A percentile compares a stretch with the other conserved stretches of the same genome.
Conservation (phyloP, 108 stramenopile genomes). For the Nitzschia putrida region DNA sequence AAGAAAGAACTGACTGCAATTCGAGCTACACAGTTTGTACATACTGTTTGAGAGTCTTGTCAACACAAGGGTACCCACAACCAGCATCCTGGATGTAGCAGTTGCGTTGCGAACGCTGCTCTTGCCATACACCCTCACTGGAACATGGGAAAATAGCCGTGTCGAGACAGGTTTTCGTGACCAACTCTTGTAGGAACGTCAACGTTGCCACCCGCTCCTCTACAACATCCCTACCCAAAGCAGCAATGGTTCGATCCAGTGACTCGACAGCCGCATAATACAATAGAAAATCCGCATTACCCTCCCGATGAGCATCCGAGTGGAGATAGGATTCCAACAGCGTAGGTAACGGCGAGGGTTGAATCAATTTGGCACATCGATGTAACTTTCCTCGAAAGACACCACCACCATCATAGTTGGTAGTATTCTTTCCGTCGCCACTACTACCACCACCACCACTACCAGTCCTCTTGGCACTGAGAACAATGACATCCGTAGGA, state of each 20-base stretch:
- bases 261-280: not conserved
- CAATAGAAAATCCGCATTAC: conserved; percentile 16
- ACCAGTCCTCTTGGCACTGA: conserved; percentile 19
- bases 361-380: no score
- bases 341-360: no score
- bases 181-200: not conserved
- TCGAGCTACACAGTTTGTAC: no score
- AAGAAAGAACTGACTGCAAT: no score
- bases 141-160: conserved; percentile 8
- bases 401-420: no score
- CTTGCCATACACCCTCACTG: conserved; percentile 6
- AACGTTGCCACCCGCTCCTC: not conserved
- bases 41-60: not conserved
- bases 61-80: conserved; percentile 20
- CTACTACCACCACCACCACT: conserved; percentile 29
- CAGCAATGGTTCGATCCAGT: conserved; percentile 1
- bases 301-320: no score
- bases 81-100: conserved; percentile 9
- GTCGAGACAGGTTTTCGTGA: not conserved
- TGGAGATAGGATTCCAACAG: no score
- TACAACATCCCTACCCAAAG: conserved; percentile 1
- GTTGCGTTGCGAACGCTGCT: not conserved
- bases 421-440: no score
- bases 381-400: no score
- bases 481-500: conserved; percentile 11